Base-by-base conservation (phyloP, 768 basidiomycete species). In the Candolleomyces aberdarensis region DNA sequence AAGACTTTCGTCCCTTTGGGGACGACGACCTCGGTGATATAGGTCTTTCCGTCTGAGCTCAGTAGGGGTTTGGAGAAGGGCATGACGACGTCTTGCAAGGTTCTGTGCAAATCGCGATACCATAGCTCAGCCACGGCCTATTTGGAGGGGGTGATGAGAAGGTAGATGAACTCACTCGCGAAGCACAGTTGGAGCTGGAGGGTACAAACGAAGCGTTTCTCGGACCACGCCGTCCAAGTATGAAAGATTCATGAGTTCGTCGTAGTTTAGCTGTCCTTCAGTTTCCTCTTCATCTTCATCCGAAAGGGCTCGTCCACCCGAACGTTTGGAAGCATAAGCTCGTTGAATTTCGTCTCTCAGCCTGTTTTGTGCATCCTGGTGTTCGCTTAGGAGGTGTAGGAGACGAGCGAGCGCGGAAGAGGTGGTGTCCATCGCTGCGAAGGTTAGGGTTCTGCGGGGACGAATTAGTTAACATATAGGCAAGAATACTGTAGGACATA, bases 391-490 rank as follows among this genome's bases (percentile, higher is more conserved):
- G 5, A 74, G 63, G 36, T 73, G 65, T n/a, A 83, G 53, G 13
- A 67, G 73, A 0, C 76, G 71, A 7, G 74, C 69, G 13, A 82
- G 65, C 2, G 75, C 75, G n/a, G 66, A 70, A 11, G 80, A 78
- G 0, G 80, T 81, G 0, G 80, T 81, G 62, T 81, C 80, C 60
- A 75, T 76, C 1, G 73, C 80, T 0, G 79, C 79, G 51, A 77
- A 73, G 19, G 74, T 69, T 14, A 72, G 60, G 7, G 71, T 61
- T 3, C 71, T 72, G 40, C 15, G 52, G 26, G 14, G n/a, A 56
- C 10, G 11, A 11, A 40, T 40, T 11, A 41, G n/a, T 31, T 20
- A 20, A 22, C 19, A 26, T 14, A 10, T 39, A 14, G 1, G 26
- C 14, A 14, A 49, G 1, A 43, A 15, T 40, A n/a, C 29, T 17